Conservation (phyloP, 148 eudicot species). For the Camellia sinensis region DNA sequence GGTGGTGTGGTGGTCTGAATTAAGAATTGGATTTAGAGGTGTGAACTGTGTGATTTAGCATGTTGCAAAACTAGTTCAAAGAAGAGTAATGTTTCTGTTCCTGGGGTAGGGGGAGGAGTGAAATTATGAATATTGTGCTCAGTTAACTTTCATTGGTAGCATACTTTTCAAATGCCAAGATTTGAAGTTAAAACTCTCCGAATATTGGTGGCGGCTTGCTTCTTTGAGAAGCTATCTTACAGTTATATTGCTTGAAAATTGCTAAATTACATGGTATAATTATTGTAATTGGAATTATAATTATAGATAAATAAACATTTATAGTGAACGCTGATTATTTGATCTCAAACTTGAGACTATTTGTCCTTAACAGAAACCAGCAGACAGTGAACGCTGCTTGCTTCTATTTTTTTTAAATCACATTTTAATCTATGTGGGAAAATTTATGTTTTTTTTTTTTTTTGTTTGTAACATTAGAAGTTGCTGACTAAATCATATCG, state of each 20-base stretch:
- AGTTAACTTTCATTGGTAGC: neutral
- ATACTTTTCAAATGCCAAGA: neutral
- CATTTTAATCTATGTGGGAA: neutral
- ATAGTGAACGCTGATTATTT: too few species aligned
- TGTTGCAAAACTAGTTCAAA: too few species aligned
- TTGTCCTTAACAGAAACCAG: neutral
- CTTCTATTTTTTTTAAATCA: neutral
- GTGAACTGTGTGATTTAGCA: too few species aligned
- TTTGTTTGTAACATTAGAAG: neutral
- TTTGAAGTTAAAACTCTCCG: neutral
- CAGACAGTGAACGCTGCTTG: neutral
- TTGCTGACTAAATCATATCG: slow-evolving; percentile 10
- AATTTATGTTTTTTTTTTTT: neutral
- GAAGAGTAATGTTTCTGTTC: neutral
- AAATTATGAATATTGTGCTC: neutral
- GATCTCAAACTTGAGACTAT: too few species aligned
- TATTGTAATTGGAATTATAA: neutral
- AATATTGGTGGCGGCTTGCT: neutral
- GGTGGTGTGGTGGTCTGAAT: too few species aligned
- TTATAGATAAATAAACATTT: too few species aligned
- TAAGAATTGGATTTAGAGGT: neutral
- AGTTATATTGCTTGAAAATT: neutral
- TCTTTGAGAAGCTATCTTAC: neutral
- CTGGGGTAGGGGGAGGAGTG: neutral
- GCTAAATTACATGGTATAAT: neutral